Evolutionary conservation across 495 filamentous ascomycete genomes (phyloP), one percentile per base, ranked within the genome.

Genomic region (Aspergillus conjunctus): DNA sequence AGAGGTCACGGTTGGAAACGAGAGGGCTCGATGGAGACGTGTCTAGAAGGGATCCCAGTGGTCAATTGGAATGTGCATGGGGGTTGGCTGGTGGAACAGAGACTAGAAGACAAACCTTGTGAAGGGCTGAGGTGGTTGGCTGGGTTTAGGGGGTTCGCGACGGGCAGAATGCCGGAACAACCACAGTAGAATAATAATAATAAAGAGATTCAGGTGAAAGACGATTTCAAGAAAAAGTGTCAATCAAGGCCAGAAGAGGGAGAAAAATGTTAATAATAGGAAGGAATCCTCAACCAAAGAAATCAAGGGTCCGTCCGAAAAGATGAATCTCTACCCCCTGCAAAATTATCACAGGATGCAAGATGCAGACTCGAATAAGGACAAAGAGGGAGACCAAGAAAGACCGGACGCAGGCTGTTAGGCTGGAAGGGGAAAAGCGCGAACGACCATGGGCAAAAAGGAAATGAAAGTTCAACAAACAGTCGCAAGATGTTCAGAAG

Each of bases 21-120:
- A 62, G 61, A 53, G 51, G 57, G 51, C 60, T 60, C 60, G 63
- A 55, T 58, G 56, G 56, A 65, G 66, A 70, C 65, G 68, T 69
- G 67, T 71, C 69, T 71, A 69, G 60, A 65, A 37, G 50, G 30
- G 56, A 56, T 58, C 53, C 54, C 51, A 59, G 61, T 62, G 60
- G 64, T 71, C 62, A 71, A 71, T 71, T 72, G 72, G 68, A 73
- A 73, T 75, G 72, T 74, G 56, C 65, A 70, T 71, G 52, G 61
- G 56, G 57, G 60, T 52, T 37, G 49, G 66, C 59, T 60, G 66
- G 68, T 63, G 61, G 65, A 61, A 64, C 62, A 61, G 63, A 39
- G 60, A 50, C 58, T 17, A 39, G 57, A 48, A 41, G 37, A 66
- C 63, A 48, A 64, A 74, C 71, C 70, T 63, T 65, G 64, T 60